Evolutionary conservation across 352 stramenopile genomes (phyloP).

Genomic region (Phytopythium ostracodes): DNA sequence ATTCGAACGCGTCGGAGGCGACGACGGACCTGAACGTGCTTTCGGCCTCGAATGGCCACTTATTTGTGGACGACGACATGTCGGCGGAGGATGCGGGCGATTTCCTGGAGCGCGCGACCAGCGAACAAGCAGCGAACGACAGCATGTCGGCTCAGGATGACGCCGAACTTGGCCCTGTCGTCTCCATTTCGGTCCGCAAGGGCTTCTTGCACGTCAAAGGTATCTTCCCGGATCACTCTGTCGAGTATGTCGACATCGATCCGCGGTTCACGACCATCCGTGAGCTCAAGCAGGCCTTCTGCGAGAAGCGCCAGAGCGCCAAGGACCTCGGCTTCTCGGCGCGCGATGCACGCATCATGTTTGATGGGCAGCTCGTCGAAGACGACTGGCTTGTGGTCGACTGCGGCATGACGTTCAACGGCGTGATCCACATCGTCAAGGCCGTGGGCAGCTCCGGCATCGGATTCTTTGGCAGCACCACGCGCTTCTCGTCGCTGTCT

Average conservation of each 20-base stretch:
- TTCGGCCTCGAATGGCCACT: not conserved
- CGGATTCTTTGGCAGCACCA: slow-evolving; percentile 10
- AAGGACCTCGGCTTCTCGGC: slow-evolving; percentile 43
- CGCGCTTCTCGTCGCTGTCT: slow-evolving; percentile 9
- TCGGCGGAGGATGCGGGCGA: slow-evolving; percentile 8
- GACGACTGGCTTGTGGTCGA: slow-evolving; percentile 82
- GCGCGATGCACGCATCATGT: slow-evolving; percentile 60
- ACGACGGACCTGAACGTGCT: slow-evolving; percentile 8
- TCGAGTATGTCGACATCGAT: slow-evolving; percentile 79
- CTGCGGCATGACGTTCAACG: slow-evolving; percentile 71
- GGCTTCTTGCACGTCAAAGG: slow-evolving; percentile 77
- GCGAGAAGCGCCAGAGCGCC: slow-evolving; percentile 39
- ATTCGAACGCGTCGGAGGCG: slow-evolving; percentile 7
- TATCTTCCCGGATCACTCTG: slow-evolving; percentile 77
- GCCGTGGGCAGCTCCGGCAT: slow-evolving; percentile 6
- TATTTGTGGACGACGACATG: slow-evolving; percentile 10
- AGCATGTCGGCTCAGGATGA: not conserved
- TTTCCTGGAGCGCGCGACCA: not conserved
- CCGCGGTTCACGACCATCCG: slow-evolving; percentile 62
- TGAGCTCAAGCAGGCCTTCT: slow-evolving; percentile 66
- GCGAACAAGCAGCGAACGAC: slow-evolving; percentile 11
- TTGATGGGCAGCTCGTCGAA: slow-evolving; percentile 67
- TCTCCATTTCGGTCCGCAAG: slow-evolving; percentile 45
- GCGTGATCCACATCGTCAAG: slow-evolving; percentile 64
- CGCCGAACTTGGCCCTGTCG: slow-evolving; percentile 25